Percentiles rank a stretch among this genome's conserved stretches.
Evolutionary conservation across 148 eudicot species (phyloP).

Genomic region (Amaranthus palmeri): DNA sequence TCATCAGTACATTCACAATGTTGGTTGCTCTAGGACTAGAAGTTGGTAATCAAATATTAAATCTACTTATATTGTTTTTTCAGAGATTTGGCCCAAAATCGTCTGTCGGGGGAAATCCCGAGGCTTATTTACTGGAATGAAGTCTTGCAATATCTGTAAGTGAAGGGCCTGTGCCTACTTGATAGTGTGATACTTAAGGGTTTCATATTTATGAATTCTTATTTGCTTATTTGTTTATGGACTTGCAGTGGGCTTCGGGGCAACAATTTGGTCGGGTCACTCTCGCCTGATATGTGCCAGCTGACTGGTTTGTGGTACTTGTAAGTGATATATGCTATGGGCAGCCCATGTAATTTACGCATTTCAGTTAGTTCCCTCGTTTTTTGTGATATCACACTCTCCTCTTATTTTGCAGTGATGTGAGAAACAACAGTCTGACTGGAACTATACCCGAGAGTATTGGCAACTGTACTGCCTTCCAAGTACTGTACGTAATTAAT

Average conservation of each 20-base stretch:
- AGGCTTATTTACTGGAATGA: constrained; percentile 98
- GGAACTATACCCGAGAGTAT: constrained; percentile 62
- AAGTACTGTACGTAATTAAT: constrained; percentile 75
- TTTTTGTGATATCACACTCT: neutral
- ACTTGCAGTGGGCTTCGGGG: constrained; percentile 76
- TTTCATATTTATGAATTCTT: neutral
- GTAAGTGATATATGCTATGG: constrained; percentile 47
- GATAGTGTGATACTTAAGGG: neutral
- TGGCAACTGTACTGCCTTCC: constrained; percentile 91
- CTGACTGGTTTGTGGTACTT: constrained; percentile 97
- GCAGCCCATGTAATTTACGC: neutral
- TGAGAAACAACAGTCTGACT: constrained; percentile 90
- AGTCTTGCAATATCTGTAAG: constrained; percentile 92
- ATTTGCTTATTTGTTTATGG: neutral
- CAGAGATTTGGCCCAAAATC: constrained; percentile 95
- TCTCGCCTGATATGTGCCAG: constrained; percentile 95
- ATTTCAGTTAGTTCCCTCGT: neutral
- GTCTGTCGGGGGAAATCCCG: constrained; percentile 89
- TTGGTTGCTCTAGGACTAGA: neutral
- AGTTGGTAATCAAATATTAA: neutral
- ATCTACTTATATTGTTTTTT: constrained; percentile 6
- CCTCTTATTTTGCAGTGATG: constrained; percentile 54
- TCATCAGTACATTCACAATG: neutral
- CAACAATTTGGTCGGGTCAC: constrained; percentile 70
- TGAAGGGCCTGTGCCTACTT: neutral